Base-by-base conservation (phyloP, 257 asterid species). In the Ophiorrhiza pumila region DNA sequence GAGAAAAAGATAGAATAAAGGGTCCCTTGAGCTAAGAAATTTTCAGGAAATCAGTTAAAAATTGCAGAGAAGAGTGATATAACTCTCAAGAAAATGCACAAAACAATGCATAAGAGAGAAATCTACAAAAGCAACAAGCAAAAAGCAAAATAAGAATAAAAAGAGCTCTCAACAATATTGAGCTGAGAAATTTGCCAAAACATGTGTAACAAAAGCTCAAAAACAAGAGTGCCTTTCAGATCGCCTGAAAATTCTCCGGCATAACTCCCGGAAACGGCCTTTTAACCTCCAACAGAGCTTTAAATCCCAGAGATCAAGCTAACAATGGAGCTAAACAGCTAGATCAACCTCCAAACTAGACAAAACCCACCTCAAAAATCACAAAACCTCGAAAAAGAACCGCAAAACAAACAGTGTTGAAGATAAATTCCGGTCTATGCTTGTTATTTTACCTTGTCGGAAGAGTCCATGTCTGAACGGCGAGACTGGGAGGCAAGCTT, bases 391-490 rank as follows among this genome's bases (percentile, higher is more conserved):
- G 34, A 46, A 39, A 49, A 35, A 50, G 14, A 74, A 41, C 60
- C 6, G 34, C 67, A 25, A 4, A 23, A 65, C 10, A 46, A 70
- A 20, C 35, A 18, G 63, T 62, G 53, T 6, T 23, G 50, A 56
- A 39, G 66, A 55, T 35, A 56, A 32, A 67, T 10, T 2, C 4
- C 11, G 49, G 7, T 75, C 10, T 34, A 23, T 41, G 59, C 43
- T 17, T 25, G 2, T 37, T 32, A 4, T 22, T 29, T 47, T 42
- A 89, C 96, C 97, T 85, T 86, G 77, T 84, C 93, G 63, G 91
- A 58, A 17, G 77, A 66, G 70, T 87, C 92, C 90, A 83, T 87
- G 61, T 75, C 84, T 41, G 87, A 72, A 29, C 84, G 80, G 7
- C 76, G 82, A 52, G 83, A 11, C 71, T 80, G 58, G 72, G 87